phyloP scores from a whole-genome alignment of 257 asterid species.

The Gentiana dahurica region DNA sequence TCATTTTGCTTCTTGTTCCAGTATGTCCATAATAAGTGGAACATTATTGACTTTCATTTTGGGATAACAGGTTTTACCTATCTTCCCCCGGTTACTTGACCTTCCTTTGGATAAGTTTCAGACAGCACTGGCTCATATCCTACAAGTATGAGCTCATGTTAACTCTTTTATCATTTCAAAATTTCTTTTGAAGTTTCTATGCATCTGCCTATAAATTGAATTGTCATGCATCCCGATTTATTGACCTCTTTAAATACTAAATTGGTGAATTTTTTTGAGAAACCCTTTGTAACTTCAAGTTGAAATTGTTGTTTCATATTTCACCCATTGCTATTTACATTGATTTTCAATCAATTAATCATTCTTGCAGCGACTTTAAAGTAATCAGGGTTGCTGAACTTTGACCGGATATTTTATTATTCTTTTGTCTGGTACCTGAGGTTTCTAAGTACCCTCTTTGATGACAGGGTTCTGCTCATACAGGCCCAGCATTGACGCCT shows the following conservation, averaged over 20 bases:
- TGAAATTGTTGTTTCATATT: too few species aligned
- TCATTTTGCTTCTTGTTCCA: too few species aligned
- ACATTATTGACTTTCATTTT: neutral
- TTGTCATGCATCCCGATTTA: neutral
- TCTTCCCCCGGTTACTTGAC: slow-evolving; percentile 83
- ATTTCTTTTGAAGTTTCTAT: neutral
- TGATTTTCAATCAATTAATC: too few species aligned
- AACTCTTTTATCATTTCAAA: neutral
- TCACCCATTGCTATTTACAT: too few species aligned
- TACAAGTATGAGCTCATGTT: slow-evolving; percentile 47
- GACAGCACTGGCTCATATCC: slow-evolving; percentile 88
- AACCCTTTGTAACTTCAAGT: too few species aligned
- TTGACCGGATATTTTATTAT: neutral
- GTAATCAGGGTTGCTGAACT: neutral
- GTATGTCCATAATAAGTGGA: too few species aligned
- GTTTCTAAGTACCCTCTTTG: slow-evolving; percentile 12
- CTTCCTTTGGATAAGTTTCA: slow-evolving; percentile 92
- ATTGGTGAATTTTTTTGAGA: neutral
- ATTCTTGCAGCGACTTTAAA: too few species aligned
- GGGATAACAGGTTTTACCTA: slow-evolving; percentile 67
- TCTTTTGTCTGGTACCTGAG: neutral
- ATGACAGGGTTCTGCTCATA: slow-evolving; percentile 84
- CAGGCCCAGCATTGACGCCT: slow-evolving; percentile 98
- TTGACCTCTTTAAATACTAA: neutral
- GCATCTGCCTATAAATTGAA: too few species aligned